These are phyloP conservation scores for Rhizopogon vesiculosus DNA, from an alignment of 768 basidiomycete genomes.

Conservation along the genomic window DNA sequence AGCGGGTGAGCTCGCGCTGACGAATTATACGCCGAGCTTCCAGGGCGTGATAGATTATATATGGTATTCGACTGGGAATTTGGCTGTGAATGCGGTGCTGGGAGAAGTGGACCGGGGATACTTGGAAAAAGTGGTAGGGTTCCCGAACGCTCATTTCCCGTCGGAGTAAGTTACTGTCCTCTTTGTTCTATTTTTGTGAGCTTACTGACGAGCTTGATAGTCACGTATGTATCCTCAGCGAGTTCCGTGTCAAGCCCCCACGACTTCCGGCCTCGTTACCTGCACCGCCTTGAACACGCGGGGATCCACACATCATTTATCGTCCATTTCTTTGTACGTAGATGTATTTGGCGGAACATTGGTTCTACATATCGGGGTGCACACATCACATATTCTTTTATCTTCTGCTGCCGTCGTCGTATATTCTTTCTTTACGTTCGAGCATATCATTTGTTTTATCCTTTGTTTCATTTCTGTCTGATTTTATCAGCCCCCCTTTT, in stretches of 20 bases:
- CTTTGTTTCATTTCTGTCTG: constrained; percentile 11
- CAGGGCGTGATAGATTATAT: constrained; percentile 89
- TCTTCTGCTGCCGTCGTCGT: constrained; percentile 9
- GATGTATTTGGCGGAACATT: constrained; percentile 20
- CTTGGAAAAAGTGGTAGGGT: constrained; percentile 88
- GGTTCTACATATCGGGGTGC: constrained; percentile 8
- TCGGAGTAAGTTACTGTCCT: constrained; percentile 70
- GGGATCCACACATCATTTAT: constrained; percentile 9
- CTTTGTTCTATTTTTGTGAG: constrained; percentile 2
- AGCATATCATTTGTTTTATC: constrained; percentile 2
- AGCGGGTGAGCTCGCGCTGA: constrained; percentile 61
- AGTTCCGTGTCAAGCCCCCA: constrained; percentile 79
- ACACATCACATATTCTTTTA: background rate
- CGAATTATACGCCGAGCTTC: constrained; percentile 89
- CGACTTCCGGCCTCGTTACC: constrained; percentile 19
- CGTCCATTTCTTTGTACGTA: constrained; percentile 8
- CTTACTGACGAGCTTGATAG: constrained; percentile 32
- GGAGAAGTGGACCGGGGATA: constrained; percentile 84
- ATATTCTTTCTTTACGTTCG: constrained; percentile 13
- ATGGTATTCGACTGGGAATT: constrained; percentile 76
- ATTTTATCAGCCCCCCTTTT: constrained; percentile 7
- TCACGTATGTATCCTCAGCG: constrained; percentile 65
- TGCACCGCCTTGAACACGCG: background rate
- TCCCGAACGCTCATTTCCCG: constrained; percentile 95
- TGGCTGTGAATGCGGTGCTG: constrained; percentile 79